Evolutionary conservation across 306 rosid species (phyloP).

Genomic region (Psophocarpus tetragonolobus): DNA sequence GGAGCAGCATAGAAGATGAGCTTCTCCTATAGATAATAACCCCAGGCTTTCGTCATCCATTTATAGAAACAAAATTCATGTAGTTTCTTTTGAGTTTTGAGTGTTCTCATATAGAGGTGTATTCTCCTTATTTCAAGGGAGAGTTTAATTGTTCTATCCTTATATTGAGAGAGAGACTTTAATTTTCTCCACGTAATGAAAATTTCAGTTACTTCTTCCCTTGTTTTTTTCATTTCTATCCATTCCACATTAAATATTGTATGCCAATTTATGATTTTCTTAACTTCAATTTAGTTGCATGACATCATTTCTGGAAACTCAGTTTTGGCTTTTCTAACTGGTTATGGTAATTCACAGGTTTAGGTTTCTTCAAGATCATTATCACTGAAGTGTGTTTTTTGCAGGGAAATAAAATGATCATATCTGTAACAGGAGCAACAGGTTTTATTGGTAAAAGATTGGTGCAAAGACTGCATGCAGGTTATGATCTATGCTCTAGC

Average conservation of each 20-base stretch:
- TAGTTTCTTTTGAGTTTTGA: not conserved
- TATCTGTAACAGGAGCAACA: conserved; percentile 95
- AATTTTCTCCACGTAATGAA: not conserved
- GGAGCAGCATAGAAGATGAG: not conserved
- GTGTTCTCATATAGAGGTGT: not conserved
- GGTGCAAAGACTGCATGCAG: conserved; percentile 89
- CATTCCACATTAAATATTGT: not conserved
- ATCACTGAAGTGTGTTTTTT: conserved; percentile 42
- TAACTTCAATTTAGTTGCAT: not conserved
- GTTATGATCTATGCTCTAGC: conserved; percentile 45
- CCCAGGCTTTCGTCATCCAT: not conserved
- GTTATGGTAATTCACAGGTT: conserved; percentile 16
- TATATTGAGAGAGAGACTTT: not conserved
- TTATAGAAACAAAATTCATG: not conserved
- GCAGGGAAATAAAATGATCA: conserved; percentile 65
- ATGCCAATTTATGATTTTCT: not conserved
- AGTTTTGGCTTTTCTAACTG: not conserved
- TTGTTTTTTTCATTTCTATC: not conserved
- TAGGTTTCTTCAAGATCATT: conserved; percentile 44
- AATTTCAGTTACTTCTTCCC: not conserved
- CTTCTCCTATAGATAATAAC: not conserved
- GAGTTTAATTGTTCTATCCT: not conserved
- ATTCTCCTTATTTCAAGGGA: not conserved
- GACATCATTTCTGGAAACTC: not conserved
- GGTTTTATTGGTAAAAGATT: conserved; percentile 90